Evolutionary conservation across 164 flowering plant species (phyloP), one percentile per base, ranked within the genome.

Genomic region (Berberis thunbergii): DNA sequence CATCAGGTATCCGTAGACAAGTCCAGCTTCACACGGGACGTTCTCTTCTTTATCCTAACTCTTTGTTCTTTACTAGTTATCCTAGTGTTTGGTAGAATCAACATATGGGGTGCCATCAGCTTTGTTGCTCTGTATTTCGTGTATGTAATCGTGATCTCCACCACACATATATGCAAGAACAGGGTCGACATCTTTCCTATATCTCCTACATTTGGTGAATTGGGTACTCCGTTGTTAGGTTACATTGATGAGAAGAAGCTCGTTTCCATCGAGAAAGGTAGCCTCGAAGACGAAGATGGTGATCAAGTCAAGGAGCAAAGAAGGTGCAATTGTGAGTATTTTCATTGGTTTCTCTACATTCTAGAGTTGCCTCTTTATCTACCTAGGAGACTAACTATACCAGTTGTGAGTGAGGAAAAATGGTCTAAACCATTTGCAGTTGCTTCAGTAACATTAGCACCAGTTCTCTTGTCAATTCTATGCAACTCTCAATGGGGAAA

Each of bases 401-500:
- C 84, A 12, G 74, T 75, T 7, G 79, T 80, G 12, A 67, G 69
- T 58, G 79, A 83, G 38, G 80, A 76, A n/a, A 57, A 71, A 43
- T 83, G 84, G 84, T 83, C 86, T 39, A 79, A 80, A 70, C 59
- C 69, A 7, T 77, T 68, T 71, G 86, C 83, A 7, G 79, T 83
- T 6, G 60, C 64, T 42, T 79, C 81, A 62, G 81, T 69, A 11
- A 64, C 70, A 45, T 69, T 79, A 4, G 81, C 84, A 8, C 86
- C 86, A 11, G 0, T 76, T n/a, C 69, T 83, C 38, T 44, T 81
- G 41, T 70, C 75, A n/a, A 50, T 61, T 48, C 68, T 83, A 8
- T 81, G 83, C 80, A 68, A 59, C 46, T 65, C 77, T 11, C 71
- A 74, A 61, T 59, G 63, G 38, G 67, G 57, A 41, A 9, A 54